Evolutionary conservation across 148 eudicot species (phyloP).

Genomic region (Persicaria maculosa): DNA sequence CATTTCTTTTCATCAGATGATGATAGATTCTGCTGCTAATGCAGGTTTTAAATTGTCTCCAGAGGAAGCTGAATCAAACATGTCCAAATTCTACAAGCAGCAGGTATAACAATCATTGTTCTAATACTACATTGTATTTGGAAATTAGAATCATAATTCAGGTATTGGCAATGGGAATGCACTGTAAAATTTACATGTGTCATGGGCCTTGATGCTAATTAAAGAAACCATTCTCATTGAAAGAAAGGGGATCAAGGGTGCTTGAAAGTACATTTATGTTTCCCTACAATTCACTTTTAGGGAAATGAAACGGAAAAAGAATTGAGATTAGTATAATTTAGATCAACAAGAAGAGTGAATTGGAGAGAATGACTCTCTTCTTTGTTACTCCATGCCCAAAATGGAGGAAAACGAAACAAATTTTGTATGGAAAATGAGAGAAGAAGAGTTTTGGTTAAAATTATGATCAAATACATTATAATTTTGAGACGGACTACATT

Average conservation of each 20-base stretch:
- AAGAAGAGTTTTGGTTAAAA: too few relatives aligned
- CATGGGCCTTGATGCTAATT: background rate
- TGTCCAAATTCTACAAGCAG: slow-evolving; percentile 22
- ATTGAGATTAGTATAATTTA: too few relatives aligned
- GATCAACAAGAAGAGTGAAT: too few relatives aligned
- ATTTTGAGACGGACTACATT: too few relatives aligned
- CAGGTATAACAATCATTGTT: slow-evolving; percentile 19
- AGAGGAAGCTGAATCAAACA: slow-evolving; percentile 20
- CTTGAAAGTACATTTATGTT: background rate
- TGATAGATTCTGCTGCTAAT: slow-evolving; percentile 11
- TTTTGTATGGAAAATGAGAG: too few relatives aligned
- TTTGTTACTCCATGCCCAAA: too few relatives aligned
- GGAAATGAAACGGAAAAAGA: too few relatives aligned
- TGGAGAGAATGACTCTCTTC: too few relatives aligned
- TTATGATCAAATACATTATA: too few relatives aligned
- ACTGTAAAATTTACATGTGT: background rate
- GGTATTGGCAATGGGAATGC: background rate
- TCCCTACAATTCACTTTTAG: background rate
- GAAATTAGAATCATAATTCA: background rate
- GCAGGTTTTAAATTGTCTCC: slow-evolving; percentile 14
- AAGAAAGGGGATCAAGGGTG: background rate
- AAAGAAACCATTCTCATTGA: background rate
- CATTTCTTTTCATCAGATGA: slow-evolving; percentile 14
- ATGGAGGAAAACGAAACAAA: too few relatives aligned
- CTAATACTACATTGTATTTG: background rate